Conservation (phyloP, 805 yeast species). For the Millerozyma miso region DNA sequence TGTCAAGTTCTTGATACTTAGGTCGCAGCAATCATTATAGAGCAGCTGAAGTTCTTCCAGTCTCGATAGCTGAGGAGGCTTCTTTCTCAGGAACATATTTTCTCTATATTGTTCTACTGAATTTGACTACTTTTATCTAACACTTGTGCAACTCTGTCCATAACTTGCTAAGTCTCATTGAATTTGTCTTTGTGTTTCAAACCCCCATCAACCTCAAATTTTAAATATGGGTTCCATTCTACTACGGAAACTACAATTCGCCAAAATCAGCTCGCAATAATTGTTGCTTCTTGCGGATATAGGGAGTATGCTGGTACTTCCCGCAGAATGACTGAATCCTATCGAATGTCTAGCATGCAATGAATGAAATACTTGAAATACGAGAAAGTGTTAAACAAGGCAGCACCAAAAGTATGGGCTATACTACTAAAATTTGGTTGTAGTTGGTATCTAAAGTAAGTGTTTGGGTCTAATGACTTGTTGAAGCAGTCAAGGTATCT, state of each 20-base stretch:
- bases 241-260: neutral
- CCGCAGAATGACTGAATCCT: too few relatives aligned
- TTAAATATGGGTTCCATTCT: neutral
- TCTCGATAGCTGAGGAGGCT: slow-evolving; percentile 49
- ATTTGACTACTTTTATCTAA: neutral
- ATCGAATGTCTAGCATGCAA: too few relatives aligned
- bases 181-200: neutral
- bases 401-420: too few relatives aligned
- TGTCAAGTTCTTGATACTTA: slow-evolving; percentile 51
- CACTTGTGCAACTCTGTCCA: neutral
- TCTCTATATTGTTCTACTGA: neutral
- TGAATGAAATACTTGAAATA: too few relatives aligned
- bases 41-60: slow-evolving; percentile 55
- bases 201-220: neutral
- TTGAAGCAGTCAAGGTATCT: too few relatives aligned
- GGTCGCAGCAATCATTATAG: slow-evolving; percentile 59
- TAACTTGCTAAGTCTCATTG: neutral
- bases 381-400: too few relatives aligned
- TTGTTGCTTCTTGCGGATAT: too few relatives aligned
- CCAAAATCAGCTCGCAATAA: too few relatives aligned
- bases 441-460: too few relatives aligned
- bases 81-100: slow-evolving; percentile 52
- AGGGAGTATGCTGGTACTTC: too few relatives aligned
- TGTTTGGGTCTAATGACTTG: too few relatives aligned
- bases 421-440: too few relatives aligned